Evolutionary conservation across 2,329 filamentous ascomycete genomes (phyloP), one percentile per base, ranked within the genome.

Genomic region (Parastagonospora avenae): DNA sequence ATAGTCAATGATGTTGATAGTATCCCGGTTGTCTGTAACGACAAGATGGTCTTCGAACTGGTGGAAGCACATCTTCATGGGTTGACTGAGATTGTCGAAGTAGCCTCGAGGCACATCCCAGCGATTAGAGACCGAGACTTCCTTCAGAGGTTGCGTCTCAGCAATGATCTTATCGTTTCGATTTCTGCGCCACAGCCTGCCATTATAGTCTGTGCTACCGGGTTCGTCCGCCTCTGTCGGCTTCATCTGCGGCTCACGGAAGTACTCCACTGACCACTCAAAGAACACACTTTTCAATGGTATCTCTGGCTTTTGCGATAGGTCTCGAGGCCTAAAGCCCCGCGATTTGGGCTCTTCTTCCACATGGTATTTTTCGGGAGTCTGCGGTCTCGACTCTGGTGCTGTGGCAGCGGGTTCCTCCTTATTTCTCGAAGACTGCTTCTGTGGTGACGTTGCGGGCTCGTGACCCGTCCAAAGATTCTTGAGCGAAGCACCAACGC

Each of bases 231-330:
- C 90, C 71, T 99, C 94, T 50, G 90, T 92, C 2, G 91, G 88
- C 70, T 94, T 95, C 94, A 99, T 97, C 74, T 99, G 94, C 29
- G 94, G 94, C 73, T 97, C 92, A 28, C 92, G 90, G 81, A 97
- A 99, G 72, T 99, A 97, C 73, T 86, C 93, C 38, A 94, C 92
- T 4, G 92, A 96, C 92, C 93, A 99, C 57, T 96, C 91, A 56
- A 96, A 81, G 73, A 97, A 96, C 8, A 83, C 87, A 70, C 92
- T 96, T 52, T 83, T 83, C 14, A 99, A 74, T 1, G 94, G 94
- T 27, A 97, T 82, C 10, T 73, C 75, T 1, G 90, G 88, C 8
- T 79, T 63, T 46, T 84, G 78, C 1, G 81, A 78, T 28, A 84
- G 71, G 53, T 86, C 81, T 50, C 87, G 84, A 43, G 85, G 79